Evolutionary conservation across 2,329 filamentous ascomycete species (phyloP), one percentile per base, ranked within the genome.

Genomic region (Trichoderma atrobrunneum): DNA sequence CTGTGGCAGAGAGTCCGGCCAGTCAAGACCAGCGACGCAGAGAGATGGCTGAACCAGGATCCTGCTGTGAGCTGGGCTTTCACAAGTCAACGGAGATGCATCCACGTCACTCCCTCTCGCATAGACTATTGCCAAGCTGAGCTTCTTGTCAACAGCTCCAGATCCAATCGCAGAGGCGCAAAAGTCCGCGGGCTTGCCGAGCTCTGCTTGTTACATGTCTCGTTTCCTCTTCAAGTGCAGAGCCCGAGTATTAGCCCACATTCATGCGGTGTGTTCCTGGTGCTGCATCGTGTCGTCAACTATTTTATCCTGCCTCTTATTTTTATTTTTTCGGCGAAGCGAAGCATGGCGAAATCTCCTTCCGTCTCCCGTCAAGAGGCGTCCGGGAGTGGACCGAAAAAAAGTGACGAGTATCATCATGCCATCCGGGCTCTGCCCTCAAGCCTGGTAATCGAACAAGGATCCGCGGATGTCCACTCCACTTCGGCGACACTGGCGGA

Each of bases 401-500:
- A 61, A 57, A n/a, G 39, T 62, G 57, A 70, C 48, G 56, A 51
- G 56, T 51, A 62, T 62, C 34, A 70, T 70, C 36, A 54, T 70
- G 57, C 66, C 66, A 51, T 70, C 57, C 64, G 54, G 64, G 56
- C 57, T 61, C 66, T 43, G 34, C 28, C 26, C 39, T 69, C 36
- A 66, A 66, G 43, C 48, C 18, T 54, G 34, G 18, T 59, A 26
- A 61, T 69, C 14, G 21, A 28, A n/a, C 67, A 61, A 39, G 67
- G 67, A 48, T 70, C 57, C 39, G 26, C 57, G 67, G 67, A 62
- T 54, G 30, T 70, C 21, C 56, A 54, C 67, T 21, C 69, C 69
- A 71, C 61, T 43, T 59, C 51, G 69, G 61, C 69, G 69, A 61
- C 69, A 59, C 61, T 71, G 69, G 32, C 51, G 69, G 69, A 71